These are phyloP conservation scores for Sclerotinia subarctica DNA, from an alignment of 2,329 filamentous ascomycete species.

Conservation along the genomic window DNA sequence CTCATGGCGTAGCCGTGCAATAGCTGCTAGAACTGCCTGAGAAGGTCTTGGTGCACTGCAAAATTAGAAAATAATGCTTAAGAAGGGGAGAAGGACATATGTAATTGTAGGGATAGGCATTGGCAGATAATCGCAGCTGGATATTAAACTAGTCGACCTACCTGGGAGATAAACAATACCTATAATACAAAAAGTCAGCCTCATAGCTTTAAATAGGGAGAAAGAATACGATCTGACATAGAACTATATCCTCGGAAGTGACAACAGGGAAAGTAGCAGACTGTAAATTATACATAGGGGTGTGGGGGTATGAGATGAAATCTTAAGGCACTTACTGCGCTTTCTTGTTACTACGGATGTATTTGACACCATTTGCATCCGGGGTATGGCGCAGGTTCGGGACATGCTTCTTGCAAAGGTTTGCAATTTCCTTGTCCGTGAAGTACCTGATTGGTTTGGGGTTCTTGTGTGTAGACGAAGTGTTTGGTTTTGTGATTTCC, in stretches of 20 bases:
- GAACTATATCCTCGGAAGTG: too few relatives aligned
- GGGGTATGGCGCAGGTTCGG: neutral
- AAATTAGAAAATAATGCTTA: neutral
- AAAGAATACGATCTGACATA: neutral
- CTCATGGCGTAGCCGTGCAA: neutral
- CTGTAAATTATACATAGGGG: neutral
- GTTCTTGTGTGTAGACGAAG: neutral
- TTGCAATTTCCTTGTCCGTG: neutral
- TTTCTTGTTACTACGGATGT: slow-evolving; percentile 1
- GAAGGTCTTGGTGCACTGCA: neutral
- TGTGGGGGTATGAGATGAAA: neutral
- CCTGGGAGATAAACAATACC: neutral
- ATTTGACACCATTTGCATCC: neutral
- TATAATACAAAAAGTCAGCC: neutral
- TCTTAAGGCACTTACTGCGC: neutral
- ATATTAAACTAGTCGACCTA: neutral
- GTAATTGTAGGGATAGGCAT: too few relatives aligned
- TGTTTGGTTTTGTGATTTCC: neutral
- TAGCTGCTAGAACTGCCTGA: neutral
- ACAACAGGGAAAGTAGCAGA: neutral
- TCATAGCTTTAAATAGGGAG: neutral
- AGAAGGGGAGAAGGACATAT: neutral
- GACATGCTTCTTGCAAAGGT: neutral
- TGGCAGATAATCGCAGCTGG: too few relatives aligned
- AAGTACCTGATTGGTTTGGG: neutral